Evolutionary conservation across 352 stramenopile species (phyloP).

Genomic region (Lagenidium sp.): DNA sequence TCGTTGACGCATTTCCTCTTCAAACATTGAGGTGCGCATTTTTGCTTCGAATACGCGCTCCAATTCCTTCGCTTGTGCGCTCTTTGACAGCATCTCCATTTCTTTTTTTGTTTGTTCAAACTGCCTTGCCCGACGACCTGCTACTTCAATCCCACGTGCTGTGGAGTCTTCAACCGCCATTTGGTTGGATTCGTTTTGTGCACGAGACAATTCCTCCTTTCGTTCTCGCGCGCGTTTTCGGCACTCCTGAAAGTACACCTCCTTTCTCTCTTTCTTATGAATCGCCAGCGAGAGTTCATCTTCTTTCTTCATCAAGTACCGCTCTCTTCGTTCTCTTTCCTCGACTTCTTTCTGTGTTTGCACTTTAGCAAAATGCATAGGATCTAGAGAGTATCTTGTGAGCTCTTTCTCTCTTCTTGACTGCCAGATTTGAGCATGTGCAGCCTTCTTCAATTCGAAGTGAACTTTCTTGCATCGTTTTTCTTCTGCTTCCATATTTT

Average conservation of each 20-base stretch:
- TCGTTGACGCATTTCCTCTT: conserved; percentile 49
- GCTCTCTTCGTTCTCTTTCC: conserved; percentile 44
- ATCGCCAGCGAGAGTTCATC: conserved; percentile 17
- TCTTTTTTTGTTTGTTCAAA: conserved; percentile 24
- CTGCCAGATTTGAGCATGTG: conserved; percentile 26
- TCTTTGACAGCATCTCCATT: conserved; percentile 34
- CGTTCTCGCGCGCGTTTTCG: conserved; percentile 21
- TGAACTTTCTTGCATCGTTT: conserved; percentile 22
- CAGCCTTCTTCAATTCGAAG: conserved; percentile 30
- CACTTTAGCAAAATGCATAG: conserved; percentile 38
- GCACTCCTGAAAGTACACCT: conserved; percentile 28
- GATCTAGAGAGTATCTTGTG: conserved; percentile 38
- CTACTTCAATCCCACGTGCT: conserved; percentile 6
- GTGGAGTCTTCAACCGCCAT: conserved; percentile 43
- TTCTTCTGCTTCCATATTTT: conserved; percentile 29
- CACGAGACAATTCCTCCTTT: conserved; percentile 17
- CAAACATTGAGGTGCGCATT: conserved; percentile 46
- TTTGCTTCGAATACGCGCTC: conserved; percentile 34
- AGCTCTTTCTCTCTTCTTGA: conserved; percentile 36
- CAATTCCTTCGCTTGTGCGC: conserved; percentile 19
- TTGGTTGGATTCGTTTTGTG: conserved; percentile 18
- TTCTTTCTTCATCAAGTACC: conserved; percentile 30
- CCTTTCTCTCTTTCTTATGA: conserved; percentile 27
- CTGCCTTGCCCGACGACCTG: conserved; percentile 12
- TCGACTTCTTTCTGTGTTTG: conserved; percentile 26